A percentile compares a stretch with the other conserved stretches of the same genome.
phyloP scores from a whole-genome alignment of 345 rosid genomes.

The Rhodamnia argentea region DNA sequence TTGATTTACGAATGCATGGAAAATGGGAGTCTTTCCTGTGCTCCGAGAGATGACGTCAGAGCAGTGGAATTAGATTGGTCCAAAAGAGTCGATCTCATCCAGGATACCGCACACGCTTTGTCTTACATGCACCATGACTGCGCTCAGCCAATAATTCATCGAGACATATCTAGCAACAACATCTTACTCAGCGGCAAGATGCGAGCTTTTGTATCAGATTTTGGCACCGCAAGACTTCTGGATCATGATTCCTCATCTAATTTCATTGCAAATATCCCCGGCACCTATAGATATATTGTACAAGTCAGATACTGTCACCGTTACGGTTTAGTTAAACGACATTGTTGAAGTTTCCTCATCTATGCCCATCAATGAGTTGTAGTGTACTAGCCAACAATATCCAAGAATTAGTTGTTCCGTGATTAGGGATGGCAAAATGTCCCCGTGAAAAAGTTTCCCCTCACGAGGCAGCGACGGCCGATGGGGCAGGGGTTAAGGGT shows the following conservation, averaged over 20 bases:
- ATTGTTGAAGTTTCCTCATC: background rate
- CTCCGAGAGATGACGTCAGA: too few relatives aligned
- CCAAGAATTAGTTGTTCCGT: background rate
- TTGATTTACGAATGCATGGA: too few relatives aligned
- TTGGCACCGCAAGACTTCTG: constrained; percentile 8
- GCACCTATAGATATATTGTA: constrained; percentile 13
- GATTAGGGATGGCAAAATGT: background rate
- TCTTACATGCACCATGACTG: constrained; percentile 11
- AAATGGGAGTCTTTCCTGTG: too few relatives aligned
- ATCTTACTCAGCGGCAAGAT: background rate
- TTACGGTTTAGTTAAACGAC: too few relatives aligned
- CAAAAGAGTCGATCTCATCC: too few relatives aligned
- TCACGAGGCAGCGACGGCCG: too few relatives aligned
- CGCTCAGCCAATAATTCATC: background rate
- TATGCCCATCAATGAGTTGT: too few relatives aligned
- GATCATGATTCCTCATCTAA: background rate
- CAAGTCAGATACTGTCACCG: background rate
- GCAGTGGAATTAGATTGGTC: too few relatives aligned
- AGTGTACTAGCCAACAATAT: background rate
- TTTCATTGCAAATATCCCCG: background rate
- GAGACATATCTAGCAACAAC: constrained; percentile 18
- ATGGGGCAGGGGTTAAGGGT: too few relatives aligned
- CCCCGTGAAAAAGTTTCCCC: background rate
- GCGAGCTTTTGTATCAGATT: constrained; percentile 6
- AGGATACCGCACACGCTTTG: background rate